A percentile compares a stretch with the other conserved stretches of the same genome.
These are phyloP conservation scores for Heimioporus sp. DNA, from an alignment of 768 basidiomycete species.

Conservation along the genomic window DNA sequence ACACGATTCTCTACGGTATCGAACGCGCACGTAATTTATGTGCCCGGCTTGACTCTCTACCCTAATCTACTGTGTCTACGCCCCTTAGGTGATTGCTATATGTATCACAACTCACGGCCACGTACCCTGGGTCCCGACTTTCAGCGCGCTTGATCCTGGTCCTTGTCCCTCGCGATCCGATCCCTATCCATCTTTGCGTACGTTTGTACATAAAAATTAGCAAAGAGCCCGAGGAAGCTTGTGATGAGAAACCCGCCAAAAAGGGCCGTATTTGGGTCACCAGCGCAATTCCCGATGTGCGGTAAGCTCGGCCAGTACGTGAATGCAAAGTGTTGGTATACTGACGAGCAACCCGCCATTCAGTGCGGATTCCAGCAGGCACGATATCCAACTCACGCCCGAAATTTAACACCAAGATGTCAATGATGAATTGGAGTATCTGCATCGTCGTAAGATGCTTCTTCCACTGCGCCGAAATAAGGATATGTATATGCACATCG, in stretches of 20 bases:
- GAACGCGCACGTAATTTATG: no score
- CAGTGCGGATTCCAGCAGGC: neutral
- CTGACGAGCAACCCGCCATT: slow-evolving; percentile 1
- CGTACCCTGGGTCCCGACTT: neutral
- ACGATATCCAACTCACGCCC: slow-evolving; percentile 16
- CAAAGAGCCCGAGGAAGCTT: slow-evolving; percentile 23
- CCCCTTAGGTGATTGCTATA: neutral
- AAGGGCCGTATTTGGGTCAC: slow-evolving; percentile 16
- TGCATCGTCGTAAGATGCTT: slow-evolving; percentile 25
- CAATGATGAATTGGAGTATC: slow-evolving; percentile 26
- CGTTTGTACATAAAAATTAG: slow-evolving; percentile 24
- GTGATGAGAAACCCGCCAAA: slow-evolving; percentile 15
- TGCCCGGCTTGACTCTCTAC: no score
- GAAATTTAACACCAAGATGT: slow-evolving; percentile 18
- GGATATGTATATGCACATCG: neutral
- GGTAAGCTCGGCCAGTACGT: slow-evolving; percentile 24
- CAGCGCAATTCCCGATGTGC: slow-evolving; percentile 26
- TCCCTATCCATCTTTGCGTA: slow-evolving; percentile 9
- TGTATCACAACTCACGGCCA: neutral
- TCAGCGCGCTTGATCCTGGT: no score
- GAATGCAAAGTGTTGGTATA: slow-evolving; percentile 27
- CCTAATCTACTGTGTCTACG: no score
- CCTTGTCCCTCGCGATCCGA: neutral
- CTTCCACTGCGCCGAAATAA: slow-evolving; percentile 22
- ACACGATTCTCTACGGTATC: neutral